phyloP scores from a whole-genome alignment of 2,329 filamentous ascomycete genomes.

The Aureobasidium sp. region DNA sequence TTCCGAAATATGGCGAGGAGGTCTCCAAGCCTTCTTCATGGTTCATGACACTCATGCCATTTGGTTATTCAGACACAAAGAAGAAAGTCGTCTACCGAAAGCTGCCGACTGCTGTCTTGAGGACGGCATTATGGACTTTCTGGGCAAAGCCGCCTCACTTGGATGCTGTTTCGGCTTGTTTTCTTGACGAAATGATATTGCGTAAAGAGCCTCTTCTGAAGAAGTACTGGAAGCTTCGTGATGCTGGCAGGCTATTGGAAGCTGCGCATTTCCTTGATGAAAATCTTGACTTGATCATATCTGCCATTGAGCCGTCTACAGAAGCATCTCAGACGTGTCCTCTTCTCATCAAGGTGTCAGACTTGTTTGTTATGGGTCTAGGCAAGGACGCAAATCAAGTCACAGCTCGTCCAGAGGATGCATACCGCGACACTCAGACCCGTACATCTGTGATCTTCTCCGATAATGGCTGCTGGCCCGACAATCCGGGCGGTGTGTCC shows the following conservation, averaged over 20 bases:
- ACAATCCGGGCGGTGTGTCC: constrained; percentile 49
- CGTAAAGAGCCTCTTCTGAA: constrained; percentile 36
- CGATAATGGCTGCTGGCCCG: constrained; percentile 48
- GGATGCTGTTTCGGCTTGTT: constrained; percentile 18
- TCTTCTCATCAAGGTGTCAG: constrained; percentile 34
- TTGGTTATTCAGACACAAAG: background rate
- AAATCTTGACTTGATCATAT: constrained; percentile 18
- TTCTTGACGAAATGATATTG: constrained; percentile 19
- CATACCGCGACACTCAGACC: constrained; percentile 39
- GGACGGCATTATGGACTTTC: constrained; percentile 17
- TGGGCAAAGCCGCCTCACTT: constrained; percentile 18
- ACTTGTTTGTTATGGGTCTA: constrained; percentile 39
- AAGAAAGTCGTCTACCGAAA: constrained; percentile 16
- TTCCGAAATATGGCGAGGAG: background rate
- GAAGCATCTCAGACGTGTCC: constrained; percentile 19
- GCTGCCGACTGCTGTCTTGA: constrained; percentile 16
- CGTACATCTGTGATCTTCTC: constrained; percentile 47
- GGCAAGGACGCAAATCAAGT: constrained; percentile 38
- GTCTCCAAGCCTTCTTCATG: constrained; percentile 5
- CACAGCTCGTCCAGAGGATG: constrained; percentile 35
- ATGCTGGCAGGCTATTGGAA: constrained; percentile 36
- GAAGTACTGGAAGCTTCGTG: constrained; percentile 41
- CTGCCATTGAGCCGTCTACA: constrained; percentile 18
- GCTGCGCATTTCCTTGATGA: constrained; percentile 22
- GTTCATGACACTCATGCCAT: constrained; percentile 1